Evolutionary conservation across 176 grass and related monocot species (phyloP).

Genomic region (Cenchrus americanus): DNA sequence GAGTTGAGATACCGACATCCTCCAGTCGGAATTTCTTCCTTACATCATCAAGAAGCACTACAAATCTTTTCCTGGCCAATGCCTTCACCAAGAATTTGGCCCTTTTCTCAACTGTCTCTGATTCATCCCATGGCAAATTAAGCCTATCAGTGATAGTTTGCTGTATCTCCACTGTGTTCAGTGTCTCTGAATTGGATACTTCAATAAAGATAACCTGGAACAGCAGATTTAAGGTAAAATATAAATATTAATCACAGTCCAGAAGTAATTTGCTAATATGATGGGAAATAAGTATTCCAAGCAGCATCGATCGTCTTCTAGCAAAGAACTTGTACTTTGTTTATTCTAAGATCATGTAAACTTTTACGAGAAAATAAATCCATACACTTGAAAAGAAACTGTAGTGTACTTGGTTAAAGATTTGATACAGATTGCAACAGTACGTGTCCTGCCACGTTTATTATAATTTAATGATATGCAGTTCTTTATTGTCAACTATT

Average conservation of each 20-base stretch:
- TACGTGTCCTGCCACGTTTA: background rate
- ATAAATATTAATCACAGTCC: background rate
- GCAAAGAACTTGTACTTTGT: background rate
- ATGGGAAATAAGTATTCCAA: background rate
- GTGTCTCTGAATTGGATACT: conserved; percentile 61
- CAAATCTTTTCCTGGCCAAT: conserved; percentile 61
- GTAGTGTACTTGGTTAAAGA: background rate
- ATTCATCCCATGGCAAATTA: conserved; percentile 64
- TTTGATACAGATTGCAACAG: background rate
- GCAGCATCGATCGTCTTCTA: background rate
- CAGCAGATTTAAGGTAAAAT: conserved; percentile 10
- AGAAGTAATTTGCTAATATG: conserved; percentile 1
- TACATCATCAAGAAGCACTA: conserved; percentile 73
- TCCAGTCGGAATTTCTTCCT: conserved; percentile 48
- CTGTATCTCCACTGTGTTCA: conserved; percentile 62
- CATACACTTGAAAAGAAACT: background rate
- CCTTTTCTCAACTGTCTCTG: conserved; percentile 35
- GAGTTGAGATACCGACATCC: conserved; percentile 70
- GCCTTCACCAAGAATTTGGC: conserved; percentile 53
- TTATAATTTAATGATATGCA: too few relatives aligned
- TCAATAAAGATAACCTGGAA: conserved; percentile 71
- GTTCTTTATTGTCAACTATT: too few relatives aligned
- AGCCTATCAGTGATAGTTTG: conserved; percentile 60
- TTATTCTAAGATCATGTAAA: background rate
- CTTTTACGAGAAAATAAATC: background rate